A percentile compares a stretch with the other conserved stretches of the same genome.
Evolutionary conservation across 1,284 basidiomycete species (phyloP).

Genomic region (Volvariella surrecta): DNA sequence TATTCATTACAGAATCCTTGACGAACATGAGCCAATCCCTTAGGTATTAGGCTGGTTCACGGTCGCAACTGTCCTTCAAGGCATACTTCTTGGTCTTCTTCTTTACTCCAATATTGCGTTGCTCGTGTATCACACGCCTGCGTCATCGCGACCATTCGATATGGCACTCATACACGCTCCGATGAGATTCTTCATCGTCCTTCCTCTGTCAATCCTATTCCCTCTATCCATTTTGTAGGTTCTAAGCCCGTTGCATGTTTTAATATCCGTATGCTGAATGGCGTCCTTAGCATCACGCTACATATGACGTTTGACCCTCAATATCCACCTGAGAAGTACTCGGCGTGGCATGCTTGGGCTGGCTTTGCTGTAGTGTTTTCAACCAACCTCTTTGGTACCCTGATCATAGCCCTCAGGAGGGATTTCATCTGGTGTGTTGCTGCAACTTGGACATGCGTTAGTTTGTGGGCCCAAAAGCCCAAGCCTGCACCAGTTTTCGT

Average conservation of each 20-base stretch:
- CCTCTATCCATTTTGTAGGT: slow-evolving; percentile 41
- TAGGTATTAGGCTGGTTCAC: slow-evolving; percentile 58
- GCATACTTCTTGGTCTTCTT: slow-evolving; percentile 48
- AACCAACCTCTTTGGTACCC: slow-evolving; percentile 48
- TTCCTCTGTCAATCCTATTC: slow-evolving; percentile 39
- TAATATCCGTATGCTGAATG: neutral
- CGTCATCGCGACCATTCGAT: slow-evolving; percentile 47
- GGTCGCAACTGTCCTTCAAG: slow-evolving; percentile 50
- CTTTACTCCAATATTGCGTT: slow-evolving; percentile 62
- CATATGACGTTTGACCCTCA: slow-evolving; percentile 36
- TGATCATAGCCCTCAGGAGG: slow-evolving; percentile 43
- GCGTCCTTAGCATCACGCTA: slow-evolving; percentile 41
- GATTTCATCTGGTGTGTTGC: slow-evolving; percentile 69
- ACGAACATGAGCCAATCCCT: neutral
- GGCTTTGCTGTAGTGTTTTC: slow-evolving; percentile 53
- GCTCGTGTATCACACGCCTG: slow-evolving; percentile 56
- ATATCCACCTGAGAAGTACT: slow-evolving; percentile 31
- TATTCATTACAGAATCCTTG: neutral
- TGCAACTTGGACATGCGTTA: slow-evolving; percentile 60
- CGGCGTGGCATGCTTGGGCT: slow-evolving; percentile 42
- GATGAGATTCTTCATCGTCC: slow-evolving; percentile 59
- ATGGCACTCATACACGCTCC: slow-evolving; percentile 67
- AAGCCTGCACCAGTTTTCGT: slow-evolving; percentile 59
- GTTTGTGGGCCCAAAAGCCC: slow-evolving; percentile 49
- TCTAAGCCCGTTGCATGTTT: neutral